These are phyloP conservation scores for Tolypocladium ovalisporum DNA, from an alignment of 2,329 filamentous ascomycete species.

Conservation along the genomic window DNA sequence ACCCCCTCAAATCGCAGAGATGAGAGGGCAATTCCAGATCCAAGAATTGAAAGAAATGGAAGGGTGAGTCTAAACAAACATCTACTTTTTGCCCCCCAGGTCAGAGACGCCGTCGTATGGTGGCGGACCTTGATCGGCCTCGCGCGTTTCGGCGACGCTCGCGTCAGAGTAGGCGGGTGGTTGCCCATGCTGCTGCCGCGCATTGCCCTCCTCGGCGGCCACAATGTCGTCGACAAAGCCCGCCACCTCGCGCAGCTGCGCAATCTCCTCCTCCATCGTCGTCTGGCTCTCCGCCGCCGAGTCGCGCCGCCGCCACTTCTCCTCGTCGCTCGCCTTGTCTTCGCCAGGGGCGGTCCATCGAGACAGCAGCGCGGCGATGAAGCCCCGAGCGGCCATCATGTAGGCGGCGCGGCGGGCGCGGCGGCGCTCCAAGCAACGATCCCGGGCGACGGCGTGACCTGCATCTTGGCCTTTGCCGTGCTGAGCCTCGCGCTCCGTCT, in stretches of 20 bases:
- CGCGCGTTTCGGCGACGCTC: slow-evolving; percentile 9
- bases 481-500: neutral
- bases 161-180: neutral
- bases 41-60: too few relatives aligned
- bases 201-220: slow-evolving; percentile 28
- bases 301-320: neutral
- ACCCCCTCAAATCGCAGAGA: too few relatives aligned
- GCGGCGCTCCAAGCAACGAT: slow-evolving; percentile 15
- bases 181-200: slow-evolving; percentile 2
- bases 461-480: neutral
- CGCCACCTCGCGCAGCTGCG: slow-evolving; percentile 34
- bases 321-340: neutral
- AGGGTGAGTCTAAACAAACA: too few relatives aligned
- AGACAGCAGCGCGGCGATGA: slow-evolving; percentile 13
- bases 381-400: slow-evolving; percentile 10
- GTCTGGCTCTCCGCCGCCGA: slow-evolving; percentile 1
- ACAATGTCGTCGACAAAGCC: slow-evolving; percentile 34
- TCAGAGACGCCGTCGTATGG: slow-evolving; percentile 26
- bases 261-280: slow-evolving; percentile 36
- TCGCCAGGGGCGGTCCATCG: slow-evolving; percentile 8
- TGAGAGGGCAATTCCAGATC: too few relatives aligned
- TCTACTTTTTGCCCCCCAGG: neutral
- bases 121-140: slow-evolving; percentile 28
- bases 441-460: slow-evolving; percentile 7
- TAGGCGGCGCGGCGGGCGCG: slow-evolving; percentile 13